These are phyloP conservation scores for Alternaria sp. DNA, from an alignment of 2,329 filamentous ascomycete species.

Conservation along the genomic window DNA sequence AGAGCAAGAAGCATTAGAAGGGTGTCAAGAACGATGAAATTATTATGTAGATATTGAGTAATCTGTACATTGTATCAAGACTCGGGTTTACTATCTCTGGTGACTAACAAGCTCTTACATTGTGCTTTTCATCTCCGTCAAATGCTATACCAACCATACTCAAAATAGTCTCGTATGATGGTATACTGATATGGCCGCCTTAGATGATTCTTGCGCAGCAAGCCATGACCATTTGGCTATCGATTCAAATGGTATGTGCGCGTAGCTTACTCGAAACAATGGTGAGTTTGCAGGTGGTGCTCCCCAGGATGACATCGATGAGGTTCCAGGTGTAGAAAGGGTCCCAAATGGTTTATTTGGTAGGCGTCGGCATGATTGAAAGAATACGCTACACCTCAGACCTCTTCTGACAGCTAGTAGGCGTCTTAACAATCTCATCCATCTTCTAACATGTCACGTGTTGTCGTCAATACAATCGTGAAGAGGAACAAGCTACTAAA, in stretches of 20 bases:
- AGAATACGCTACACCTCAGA: fast-evolving
- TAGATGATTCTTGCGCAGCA: too few relatives aligned
- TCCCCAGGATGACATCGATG: too few relatives aligned
- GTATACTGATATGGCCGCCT: too few relatives aligned
- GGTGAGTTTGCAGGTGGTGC: too few relatives aligned
- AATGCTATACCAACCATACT: background rate
- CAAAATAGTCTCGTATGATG: fast-evolving
- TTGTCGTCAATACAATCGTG: background rate
- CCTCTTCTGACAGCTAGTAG: background rate
- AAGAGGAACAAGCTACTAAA: background rate
- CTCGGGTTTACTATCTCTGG: background rate
- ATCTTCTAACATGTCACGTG: background rate
- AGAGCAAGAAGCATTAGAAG: slow-evolving; percentile 19
- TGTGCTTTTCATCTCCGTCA: background rate
- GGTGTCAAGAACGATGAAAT: background rate
- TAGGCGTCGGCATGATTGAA: too few relatives aligned
- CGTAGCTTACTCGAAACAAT: too few relatives aligned
- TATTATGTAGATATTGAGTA: background rate
- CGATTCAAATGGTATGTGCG: too few relatives aligned
- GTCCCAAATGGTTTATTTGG: too few relatives aligned
- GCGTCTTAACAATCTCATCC: fast-evolving
- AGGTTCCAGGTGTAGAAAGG: too few relatives aligned
- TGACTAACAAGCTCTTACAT: background rate
- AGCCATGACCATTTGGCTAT: too few relatives aligned
- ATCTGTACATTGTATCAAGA: background rate